phyloP scores from a whole-genome alignment of 345 rosid species.

The Citrus inodora region DNA sequence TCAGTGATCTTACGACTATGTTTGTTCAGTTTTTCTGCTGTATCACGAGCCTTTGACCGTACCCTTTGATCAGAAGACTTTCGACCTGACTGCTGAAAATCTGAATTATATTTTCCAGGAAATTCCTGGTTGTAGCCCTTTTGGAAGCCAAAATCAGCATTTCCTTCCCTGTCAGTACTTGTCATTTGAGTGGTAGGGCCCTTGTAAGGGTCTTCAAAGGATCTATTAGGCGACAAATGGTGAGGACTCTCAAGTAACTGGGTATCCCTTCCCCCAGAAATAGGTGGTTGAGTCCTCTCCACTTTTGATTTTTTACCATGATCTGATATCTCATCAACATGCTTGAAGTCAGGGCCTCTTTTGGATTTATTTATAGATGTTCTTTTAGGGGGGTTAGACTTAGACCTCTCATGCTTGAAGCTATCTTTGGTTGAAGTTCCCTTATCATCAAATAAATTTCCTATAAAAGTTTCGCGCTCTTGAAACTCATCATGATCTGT shows the following conservation, averaged over 20 bases:
- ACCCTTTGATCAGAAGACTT: constrained; percentile 41
- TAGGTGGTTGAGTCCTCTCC: constrained; percentile 44
- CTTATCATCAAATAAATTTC: constrained; percentile 77
- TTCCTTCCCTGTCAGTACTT: constrained; percentile 38
- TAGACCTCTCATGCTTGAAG: constrained; percentile 46
- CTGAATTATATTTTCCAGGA: constrained; percentile 46
- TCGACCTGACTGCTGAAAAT: constrained; percentile 36
- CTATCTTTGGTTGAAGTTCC: constrained; percentile 39
- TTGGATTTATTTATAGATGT: constrained; percentile 43
- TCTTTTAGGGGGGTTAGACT: constrained; percentile 50
- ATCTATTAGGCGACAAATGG: constrained; percentile 25
- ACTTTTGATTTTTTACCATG: constrained; percentile 49
- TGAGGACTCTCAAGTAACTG: constrained; percentile 34
- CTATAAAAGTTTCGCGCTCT: constrained; percentile 65
- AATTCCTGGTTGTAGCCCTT: constrained; percentile 37
- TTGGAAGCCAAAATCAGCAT: constrained; percentile 33
- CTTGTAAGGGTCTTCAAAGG: constrained; percentile 31
- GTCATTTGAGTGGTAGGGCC: constrained; percentile 34
- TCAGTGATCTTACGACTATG: constrained; percentile 41
- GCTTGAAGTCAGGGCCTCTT: constrained; percentile 42
- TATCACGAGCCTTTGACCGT: constrained; percentile 35
- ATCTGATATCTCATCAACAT: constrained; percentile 40
- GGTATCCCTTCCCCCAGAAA: constrained; percentile 39
- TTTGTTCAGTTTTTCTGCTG: constrained; percentile 41
- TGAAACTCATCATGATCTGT: constrained; percentile 39